Percentiles rank a stretch among this genome's conserved stretches.
These are phyloP conservation scores for Myriosclerotinia scirpicola DNA, from an alignment of 2,329 filamentous ascomycete species.

Conservation along the genomic window DNA sequence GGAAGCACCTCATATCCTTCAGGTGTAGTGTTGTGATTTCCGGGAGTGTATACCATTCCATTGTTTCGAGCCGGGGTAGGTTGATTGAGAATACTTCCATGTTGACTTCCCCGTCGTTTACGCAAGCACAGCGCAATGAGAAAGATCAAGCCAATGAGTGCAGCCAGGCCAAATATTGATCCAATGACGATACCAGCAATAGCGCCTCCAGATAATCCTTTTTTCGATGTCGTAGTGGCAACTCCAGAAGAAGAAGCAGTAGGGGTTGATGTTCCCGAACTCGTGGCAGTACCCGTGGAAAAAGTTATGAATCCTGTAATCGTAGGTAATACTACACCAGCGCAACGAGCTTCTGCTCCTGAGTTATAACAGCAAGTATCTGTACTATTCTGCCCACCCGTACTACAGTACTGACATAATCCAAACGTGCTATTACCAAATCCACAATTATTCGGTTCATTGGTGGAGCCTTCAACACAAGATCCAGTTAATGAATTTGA, in stretches of 20 bases:
- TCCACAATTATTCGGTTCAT: conserved; percentile 86
- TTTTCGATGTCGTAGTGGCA: conserved; percentile 25
- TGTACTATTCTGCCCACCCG: conserved; percentile 84
- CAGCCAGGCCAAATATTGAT: conserved; percentile 65
- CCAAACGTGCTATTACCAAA: conserved; percentile 71
- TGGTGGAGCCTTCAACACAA: conserved; percentile 74
- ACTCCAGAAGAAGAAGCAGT: conserved; percentile 29
- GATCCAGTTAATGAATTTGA: conserved; percentile 72
- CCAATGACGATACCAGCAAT: conserved; percentile 92
- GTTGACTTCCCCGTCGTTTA: conserved; percentile 57
- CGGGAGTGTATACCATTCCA: conserved; percentile 46
- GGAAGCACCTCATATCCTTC: conserved; percentile 72
- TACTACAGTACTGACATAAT: conserved; percentile 82
- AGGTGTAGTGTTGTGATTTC: conserved; percentile 40
- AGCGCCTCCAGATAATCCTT: conserved; percentile 72
- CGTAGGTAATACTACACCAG: conserved; percentile 73
- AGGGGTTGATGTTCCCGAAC: conserved; percentile 44
- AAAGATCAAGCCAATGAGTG: conserved; percentile 70
- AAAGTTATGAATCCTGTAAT: conserved; percentile 69
- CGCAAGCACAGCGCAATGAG: conserved; percentile 52
- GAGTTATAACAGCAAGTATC: conserved; percentile 92
- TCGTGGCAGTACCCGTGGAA: conserved; percentile 50
- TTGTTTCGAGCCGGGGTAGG: conserved; percentile 67
- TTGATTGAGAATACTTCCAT: conserved; percentile 82
- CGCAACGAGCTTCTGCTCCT: conserved; percentile 70